phyloP scores from a whole-genome alignment of 2,329 filamentous ascomycete genomes.

The Xylaria sp. region DNA sequence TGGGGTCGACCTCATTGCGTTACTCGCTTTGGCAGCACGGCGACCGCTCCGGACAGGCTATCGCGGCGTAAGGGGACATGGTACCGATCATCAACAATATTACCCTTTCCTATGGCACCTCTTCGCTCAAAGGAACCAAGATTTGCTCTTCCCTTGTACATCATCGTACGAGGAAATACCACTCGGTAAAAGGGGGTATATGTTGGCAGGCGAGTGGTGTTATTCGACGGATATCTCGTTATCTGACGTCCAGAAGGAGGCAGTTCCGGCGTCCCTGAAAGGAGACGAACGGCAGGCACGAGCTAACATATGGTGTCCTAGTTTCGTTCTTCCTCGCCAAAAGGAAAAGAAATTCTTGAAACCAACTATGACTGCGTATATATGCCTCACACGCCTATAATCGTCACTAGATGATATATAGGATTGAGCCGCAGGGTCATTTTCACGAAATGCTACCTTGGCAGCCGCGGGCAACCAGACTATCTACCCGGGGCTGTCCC shows the following conservation, averaged over 20 bases:
- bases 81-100: background rate
- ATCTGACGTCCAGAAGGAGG: background rate
- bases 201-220: background rate
- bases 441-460: background rate
- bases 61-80: background rate
- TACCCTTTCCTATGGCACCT: background rate
- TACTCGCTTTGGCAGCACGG: background rate
- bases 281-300: background rate
- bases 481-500: background rate
- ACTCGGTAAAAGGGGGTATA: background rate
- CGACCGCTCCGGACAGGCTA: background rate
- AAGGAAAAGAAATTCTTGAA: too few species aligned
- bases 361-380: background rate
- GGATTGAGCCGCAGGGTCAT: background rate
- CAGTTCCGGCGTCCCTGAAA: background rate
- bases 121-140: background rate
- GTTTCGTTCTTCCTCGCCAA: background rate
- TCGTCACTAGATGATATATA: background rate
- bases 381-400: background rate
- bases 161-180: background rate
- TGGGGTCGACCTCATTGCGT: background rate
- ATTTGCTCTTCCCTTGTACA: background rate
- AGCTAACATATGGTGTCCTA: background rate
- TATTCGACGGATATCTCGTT: background rate
- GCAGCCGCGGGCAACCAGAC: background rate